Conservation (phyloP, 257 asterid genomes). For the Buddleja alternifolia region DNA sequence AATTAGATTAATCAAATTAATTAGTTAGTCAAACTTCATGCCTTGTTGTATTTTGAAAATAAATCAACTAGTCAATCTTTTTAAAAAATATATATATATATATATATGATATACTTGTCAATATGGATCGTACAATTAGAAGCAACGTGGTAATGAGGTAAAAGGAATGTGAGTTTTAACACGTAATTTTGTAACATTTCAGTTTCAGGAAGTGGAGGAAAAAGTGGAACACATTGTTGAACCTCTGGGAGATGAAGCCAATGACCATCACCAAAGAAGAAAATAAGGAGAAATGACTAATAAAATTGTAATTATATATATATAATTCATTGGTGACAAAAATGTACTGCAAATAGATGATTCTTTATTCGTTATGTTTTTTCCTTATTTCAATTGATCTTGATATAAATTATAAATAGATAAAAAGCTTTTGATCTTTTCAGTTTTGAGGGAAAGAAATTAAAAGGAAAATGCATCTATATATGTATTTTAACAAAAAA, state of each 20-base stretch:
- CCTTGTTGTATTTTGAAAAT: background rate
- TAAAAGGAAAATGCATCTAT: too few species aligned
- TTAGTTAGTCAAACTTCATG: conserved; percentile 3
- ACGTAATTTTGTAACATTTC: conserved; percentile 13
- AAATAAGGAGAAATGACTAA: background rate
- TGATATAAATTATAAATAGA: background rate
- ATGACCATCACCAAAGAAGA: background rate
- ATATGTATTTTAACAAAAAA: too few species aligned
- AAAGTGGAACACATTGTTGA: conserved; percentile 42
- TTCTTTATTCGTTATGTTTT: too few species aligned
- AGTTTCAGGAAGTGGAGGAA: conserved; percentile 55
- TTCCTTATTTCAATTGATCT: background rate
- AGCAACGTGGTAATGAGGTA: too few species aligned
- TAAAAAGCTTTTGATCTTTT: too few species aligned
- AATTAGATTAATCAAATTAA: background rate
- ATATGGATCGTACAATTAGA: too few species aligned
- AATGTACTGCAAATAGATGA: background rate
- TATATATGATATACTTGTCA: too few species aligned
- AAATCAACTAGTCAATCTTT: conserved; percentile 17
- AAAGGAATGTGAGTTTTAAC: background rate
- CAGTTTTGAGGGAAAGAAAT: too few species aligned
- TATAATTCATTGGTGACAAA: too few species aligned
- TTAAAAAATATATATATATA: too few species aligned
- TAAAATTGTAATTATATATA: background rate
- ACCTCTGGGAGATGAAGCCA: conserved; percentile 22